Conservation (phyloP, 257 asterid genomes). For the Nicotiana benthamiana region DNA sequence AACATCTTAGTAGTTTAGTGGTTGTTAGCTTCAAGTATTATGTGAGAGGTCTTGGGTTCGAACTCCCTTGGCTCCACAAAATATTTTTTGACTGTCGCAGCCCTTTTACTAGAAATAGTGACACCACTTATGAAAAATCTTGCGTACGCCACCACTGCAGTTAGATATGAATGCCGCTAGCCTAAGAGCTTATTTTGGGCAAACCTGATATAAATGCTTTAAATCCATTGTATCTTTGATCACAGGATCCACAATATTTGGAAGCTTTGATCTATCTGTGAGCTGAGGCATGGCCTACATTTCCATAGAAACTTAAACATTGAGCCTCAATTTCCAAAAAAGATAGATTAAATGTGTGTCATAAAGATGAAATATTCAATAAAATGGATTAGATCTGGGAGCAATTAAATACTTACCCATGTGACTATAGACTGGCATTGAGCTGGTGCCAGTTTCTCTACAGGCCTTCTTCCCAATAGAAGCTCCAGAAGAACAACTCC, state of each 20-base stretch:
- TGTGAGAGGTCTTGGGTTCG: no score
- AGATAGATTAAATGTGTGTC: conserved; percentile 4
- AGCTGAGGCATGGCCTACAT: conserved; percentile 85
- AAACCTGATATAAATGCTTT: conserved; percentile 65
- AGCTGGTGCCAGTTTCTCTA: conserved; percentile 50
- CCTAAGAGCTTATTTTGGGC: neutral
- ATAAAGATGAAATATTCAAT: neutral
- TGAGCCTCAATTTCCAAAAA: neutral
- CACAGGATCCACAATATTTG: conserved; percentile 59
- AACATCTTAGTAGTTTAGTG: no score
- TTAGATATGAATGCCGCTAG: neutral
- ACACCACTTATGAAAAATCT: no score
- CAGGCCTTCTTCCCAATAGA: conserved; percentile 57
- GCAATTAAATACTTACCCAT: conserved; percentile 39
- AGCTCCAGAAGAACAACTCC: conserved; percentile 78
- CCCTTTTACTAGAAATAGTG: no score
- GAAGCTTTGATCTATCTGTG: conserved; percentile 62
- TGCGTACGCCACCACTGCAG: no score
- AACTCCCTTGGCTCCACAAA: no score
- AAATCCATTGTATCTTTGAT: conserved; percentile 49
- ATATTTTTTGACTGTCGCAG: no score
- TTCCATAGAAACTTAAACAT: conserved; percentile 5
- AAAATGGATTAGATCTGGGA: neutral
- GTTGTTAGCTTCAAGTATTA: no score
- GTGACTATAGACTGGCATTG: conserved; percentile 60